Evolutionary conservation across 768 basidiomycete genomes (phyloP), one percentile per base, ranked within the genome.

Genomic region (Lactarius vividus): DNA sequence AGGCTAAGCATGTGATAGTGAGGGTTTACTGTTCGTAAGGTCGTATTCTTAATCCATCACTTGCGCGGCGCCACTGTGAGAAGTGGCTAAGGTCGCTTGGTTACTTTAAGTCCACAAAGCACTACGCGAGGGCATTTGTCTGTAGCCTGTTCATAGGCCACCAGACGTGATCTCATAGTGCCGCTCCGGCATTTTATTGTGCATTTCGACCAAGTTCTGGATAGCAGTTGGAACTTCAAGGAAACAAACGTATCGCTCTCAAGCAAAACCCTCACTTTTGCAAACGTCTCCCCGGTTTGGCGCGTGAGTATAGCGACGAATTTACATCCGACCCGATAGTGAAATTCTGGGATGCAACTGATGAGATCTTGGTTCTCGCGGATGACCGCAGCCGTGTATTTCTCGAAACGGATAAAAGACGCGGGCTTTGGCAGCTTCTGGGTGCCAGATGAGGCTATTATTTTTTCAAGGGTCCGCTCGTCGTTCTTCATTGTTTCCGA

Each of bases 211-310:
- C 0, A 15, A 13, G 15, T 18, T 5, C 39, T 7, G 16, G 39
- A 40, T 40, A 40, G 16, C 15, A 40, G 5, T 40, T 40, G 6
- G 67, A 68, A 59, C 10, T 65, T 68, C 44, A 61, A 42, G 13
- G 63, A n/a, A n/a, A n/a, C n/a, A n/a, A n/a, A n/a, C n/a, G n/a
- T 11, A 35, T 68, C 10, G 57, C 63, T 1, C 67, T 65, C 40
- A 52, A 57, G 4, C 42, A 68, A 26, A 60, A 65, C n/a, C 63
- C 66, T 26, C 66, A 56, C 23, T 67, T 59, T 18, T 64, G 64
- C 23, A 11, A n/a, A 4, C 16, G 2, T 10, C 63, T 68, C 15
- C 59, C 66, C 1, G 1, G 7, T 0, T 28, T 13, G 4, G 10
- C 8, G 29, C 37, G 18, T 9, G 59, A 11, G 23, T 68, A 68